phyloP scores from a whole-genome alignment of 805 yeast species.

The Pichia insulana region DNA sequence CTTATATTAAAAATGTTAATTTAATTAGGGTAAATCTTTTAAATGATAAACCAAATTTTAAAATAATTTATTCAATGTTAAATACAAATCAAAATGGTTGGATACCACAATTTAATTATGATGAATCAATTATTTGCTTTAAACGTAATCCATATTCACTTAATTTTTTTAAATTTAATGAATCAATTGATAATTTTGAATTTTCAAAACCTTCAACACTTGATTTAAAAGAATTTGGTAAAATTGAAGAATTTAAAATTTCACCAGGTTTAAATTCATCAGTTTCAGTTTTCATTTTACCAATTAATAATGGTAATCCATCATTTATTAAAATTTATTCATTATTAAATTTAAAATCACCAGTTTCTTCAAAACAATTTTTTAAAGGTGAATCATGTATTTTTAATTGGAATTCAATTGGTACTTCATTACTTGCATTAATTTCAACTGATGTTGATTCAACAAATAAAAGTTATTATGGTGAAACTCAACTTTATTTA shows the following conservation, averaged over 20 bases:
- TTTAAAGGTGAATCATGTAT: conserved; percentile 94
- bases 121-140: conserved; percentile 65
- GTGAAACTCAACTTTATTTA: conserved; percentile 86
- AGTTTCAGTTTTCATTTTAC: conserved; percentile 82
- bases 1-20: conserved; percentile 71
- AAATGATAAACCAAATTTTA: conserved; percentile 9
- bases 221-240: conserved; percentile 45
- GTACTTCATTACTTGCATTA: conserved; percentile 87
- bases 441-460: conserved; percentile 95
- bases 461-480: conserved; percentile 89
- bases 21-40: conserved; percentile 48
- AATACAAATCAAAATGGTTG: conserved; percentile 83
- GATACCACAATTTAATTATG: conserved; percentile 84
- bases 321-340: conserved; percentile 81
- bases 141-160: conserved; percentile 44
- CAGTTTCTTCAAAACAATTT: conserved; percentile 78
- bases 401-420: conserved; percentile 88
- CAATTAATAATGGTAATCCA: conserved; percentile 82
- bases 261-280: conserved; percentile 89
- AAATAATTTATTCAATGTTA: conserved; percentile 42
- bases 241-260: conserved; percentile 42
- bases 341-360: conserved; percentile 64
- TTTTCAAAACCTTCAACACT: conserved; percentile 50
- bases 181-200: conserved; percentile 21
- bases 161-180: conserved; percentile 51